Evolutionary conservation across 495 filamentous ascomycete genomes (phyloP).

Genomic region (Aspergillus wentii): DNA sequence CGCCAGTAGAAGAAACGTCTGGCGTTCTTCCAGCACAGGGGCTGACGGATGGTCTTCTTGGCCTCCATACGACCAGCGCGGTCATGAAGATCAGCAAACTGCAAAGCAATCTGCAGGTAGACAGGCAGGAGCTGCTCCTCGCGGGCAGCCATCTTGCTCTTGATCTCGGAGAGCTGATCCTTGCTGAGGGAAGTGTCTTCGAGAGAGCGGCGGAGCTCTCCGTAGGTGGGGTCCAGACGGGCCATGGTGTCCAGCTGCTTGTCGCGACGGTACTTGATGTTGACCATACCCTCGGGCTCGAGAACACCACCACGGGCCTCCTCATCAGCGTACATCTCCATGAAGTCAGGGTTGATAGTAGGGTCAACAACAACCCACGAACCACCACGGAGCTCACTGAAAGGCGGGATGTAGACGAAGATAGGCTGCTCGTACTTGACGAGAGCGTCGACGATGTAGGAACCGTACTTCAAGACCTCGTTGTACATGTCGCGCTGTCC

Average conservation of each 20-base stretch:
- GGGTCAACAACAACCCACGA: constrained; percentile 99
- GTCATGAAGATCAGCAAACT: constrained; percentile 97
- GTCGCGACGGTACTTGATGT: constrained; percentile 96
- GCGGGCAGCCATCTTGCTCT: constrained; percentile 79
- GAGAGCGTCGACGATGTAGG: constrained; percentile 95
- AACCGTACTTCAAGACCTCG: constrained; percentile 98
- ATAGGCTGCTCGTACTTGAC: constrained; percentile 98
- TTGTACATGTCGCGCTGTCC: constrained; percentile 99
- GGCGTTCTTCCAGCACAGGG: constrained; percentile 81
- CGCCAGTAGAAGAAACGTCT: constrained; percentile 99
- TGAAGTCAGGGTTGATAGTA: constrained; percentile 90
- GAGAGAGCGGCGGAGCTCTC: constrained; percentile 71
- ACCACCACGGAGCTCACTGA: constrained; percentile 94
- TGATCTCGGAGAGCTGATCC: constrained; percentile 71
- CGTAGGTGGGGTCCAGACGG: constrained; percentile 81
- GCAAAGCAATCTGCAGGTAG: constrained; percentile 86
- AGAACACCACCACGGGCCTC: constrained; percentile 94
- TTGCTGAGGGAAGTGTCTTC: constrained; percentile 61
- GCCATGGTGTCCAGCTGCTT: constrained; percentile 98
- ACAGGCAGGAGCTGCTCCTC: constrained; percentile 87
- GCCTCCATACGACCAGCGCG: constrained; percentile 96
- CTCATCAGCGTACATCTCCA: constrained; percentile 99
- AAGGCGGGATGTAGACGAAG: constrained; percentile 97
- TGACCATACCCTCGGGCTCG: constrained; percentile 95
- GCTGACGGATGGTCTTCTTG: constrained; percentile 84